phyloP scores from a whole-genome alignment of 2,329 filamentous ascomycete species.

The Aureobasidium melanogenum region DNA sequence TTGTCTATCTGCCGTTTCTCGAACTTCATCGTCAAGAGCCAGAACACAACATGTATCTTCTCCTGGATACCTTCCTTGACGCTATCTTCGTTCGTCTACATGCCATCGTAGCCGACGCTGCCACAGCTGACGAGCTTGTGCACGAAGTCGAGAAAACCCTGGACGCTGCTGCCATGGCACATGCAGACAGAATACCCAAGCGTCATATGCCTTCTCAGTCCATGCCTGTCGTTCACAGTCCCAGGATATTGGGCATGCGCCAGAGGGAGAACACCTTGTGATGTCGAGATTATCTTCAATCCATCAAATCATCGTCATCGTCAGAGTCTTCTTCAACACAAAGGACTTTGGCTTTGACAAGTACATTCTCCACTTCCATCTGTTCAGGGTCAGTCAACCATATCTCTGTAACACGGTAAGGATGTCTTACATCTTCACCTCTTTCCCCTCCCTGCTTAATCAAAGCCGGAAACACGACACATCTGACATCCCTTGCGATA shows the following conservation, averaged over 20 bases:
- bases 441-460: conserved; percentile 58
- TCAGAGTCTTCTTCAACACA: conserved; percentile 28
- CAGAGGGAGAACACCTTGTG: conserved; percentile 19
- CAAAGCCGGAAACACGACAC: conserved; percentile 56
- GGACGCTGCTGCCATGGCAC: neutral
- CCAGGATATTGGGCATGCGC: neutral
- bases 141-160: neutral
- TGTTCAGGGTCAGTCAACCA: neutral
- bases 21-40: conserved; percentile 9
- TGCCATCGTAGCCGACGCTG: neutral
- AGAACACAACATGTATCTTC: conserved; percentile 12
- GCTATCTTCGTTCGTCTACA: conserved; percentile 3
- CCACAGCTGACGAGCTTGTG: neutral
- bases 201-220: conserved; percentile 2
- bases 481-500: conserved; percentile 43
- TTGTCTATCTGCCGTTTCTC: conserved; percentile 11
- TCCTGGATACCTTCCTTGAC: conserved; percentile 5
- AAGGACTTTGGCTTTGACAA: conserved; percentile 57
- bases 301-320: neutral
- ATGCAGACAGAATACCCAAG: neutral
- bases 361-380: conserved; percentile 52
- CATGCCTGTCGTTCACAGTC: neutral
- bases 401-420: neutral
- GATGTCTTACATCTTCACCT: conserved; percentile 38
- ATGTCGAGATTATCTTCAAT: neutral